Evolutionary conservation across 768 basidiomycete genomes (phyloP).

Genomic region (Coprinopsis marcescibilis): DNA sequence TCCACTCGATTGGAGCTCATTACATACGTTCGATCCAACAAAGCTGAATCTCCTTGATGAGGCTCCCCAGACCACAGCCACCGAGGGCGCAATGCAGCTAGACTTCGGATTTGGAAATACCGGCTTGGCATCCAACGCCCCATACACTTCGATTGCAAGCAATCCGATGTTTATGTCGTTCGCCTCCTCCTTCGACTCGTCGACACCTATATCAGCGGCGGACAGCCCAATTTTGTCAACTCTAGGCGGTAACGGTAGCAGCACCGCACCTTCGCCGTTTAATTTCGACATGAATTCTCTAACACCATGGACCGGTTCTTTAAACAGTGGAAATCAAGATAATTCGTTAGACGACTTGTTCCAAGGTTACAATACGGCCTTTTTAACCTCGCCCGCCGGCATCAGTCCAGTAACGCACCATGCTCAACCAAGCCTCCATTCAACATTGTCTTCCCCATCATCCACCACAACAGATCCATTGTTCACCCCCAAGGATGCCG

Average conservation of each 20-base stretch:
- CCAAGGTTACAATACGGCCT: conserved; percentile 27
- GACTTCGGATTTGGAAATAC: conserved; percentile 52
- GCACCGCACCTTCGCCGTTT: too few species aligned
- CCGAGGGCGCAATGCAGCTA: conserved; percentile 54
- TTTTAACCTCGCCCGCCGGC: conserved; percentile 30
- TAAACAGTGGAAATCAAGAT: conserved; percentile 27
- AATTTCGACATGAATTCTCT: conserved; percentile 42
- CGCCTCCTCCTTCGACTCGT: conserved; percentile 49
- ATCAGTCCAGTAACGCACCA: conserved; percentile 56
- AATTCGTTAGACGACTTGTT: conserved; percentile 44
- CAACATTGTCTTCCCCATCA: conserved; percentile 39
- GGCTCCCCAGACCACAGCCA: conserved; percentile 44
- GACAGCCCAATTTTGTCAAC: conserved; percentile 13
- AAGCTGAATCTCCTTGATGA: conserved; percentile 63
- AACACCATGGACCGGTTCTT: conserved; percentile 37
- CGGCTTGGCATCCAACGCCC: conserved; percentile 38
- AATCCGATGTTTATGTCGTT: conserved; percentile 87
- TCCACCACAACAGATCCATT: conserved; percentile 29
- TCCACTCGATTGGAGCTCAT: conserved; percentile 57
- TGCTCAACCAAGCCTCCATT: conserved; percentile 18
- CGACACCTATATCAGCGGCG: conserved; percentile 21
- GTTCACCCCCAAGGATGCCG: conserved; percentile 29
- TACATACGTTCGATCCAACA: conserved; percentile 67
- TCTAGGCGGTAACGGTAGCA: conserved; percentile 20
- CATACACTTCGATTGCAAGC: conserved; percentile 76